Conservation (phyloP, 1,284 basidiomycete species). For the Xanthoconium separans region DNA sequence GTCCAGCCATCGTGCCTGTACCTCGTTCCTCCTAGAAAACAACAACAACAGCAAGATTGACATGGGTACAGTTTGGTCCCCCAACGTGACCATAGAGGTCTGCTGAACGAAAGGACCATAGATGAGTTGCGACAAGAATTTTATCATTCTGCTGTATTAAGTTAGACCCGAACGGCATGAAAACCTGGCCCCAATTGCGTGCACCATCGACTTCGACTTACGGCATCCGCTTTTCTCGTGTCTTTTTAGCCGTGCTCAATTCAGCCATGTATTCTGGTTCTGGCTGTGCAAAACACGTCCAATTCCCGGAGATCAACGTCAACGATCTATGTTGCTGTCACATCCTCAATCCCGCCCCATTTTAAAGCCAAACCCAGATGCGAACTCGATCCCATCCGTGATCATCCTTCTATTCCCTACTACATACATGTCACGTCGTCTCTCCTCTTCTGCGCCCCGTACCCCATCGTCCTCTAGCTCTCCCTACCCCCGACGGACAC, state of each 20-base stretch:
- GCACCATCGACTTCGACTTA: constrained; percentile 34
- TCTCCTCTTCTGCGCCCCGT: constrained; percentile 39
- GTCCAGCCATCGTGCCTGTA: constrained; percentile 8
- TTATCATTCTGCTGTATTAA: neutral
- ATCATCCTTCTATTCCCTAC: constrained; percentile 9
- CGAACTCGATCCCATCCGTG: constrained; percentile 4
- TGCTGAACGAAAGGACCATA: neutral
- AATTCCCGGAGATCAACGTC: constrained; percentile 35
- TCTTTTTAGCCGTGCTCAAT: constrained; percentile 30
- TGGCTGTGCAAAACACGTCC: constrained; percentile 23
- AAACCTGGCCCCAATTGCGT: constrained; percentile 27
- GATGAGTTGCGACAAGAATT: neutral
- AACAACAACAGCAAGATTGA: too few species aligned
- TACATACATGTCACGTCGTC: constrained; percentile 52
- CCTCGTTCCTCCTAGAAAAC: neutral
- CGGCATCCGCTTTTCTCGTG: constrained; percentile 37
- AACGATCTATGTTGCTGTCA: constrained; percentile 22
- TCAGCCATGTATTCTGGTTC: constrained; percentile 13
- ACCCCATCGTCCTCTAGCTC: constrained; percentile 29
- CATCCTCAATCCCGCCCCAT: constrained; percentile 18
- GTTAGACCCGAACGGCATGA: constrained; percentile 18
- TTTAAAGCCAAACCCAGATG: constrained; percentile 19
- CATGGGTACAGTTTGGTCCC: neutral
- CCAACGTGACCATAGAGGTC: neutral
- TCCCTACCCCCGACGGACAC: constrained; percentile 52